Conservation (phyloP, 2,329 filamentous ascomycete genomes). For the Penicillium sp. region DNA sequence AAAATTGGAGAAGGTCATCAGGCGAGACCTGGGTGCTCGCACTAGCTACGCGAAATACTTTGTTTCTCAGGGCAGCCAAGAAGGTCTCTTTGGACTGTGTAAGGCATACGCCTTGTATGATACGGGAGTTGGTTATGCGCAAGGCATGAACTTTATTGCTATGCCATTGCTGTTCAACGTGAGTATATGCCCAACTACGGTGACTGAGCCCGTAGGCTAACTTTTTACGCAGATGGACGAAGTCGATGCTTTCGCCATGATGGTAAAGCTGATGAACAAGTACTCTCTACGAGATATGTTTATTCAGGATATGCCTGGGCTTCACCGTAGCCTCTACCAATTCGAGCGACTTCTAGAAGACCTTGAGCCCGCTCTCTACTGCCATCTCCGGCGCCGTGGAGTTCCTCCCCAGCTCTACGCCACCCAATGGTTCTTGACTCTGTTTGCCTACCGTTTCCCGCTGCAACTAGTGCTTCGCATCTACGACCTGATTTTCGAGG, state of each 20-base stretch:
- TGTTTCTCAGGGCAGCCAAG: slow-evolving; percentile 84
- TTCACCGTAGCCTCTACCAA: slow-evolving; percentile 90
- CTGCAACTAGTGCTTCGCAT: slow-evolving; percentile 93
- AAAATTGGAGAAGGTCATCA: slow-evolving; percentile 89
- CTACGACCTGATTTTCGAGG: slow-evolving; percentile 91
- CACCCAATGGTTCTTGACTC: slow-evolving; percentile 96
- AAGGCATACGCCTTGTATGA: slow-evolving; percentile 97
- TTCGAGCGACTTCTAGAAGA: slow-evolving; percentile 95
- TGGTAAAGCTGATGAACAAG: slow-evolving; percentile 94
- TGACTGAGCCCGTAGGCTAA: slow-evolving; percentile 2
- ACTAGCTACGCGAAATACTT: slow-evolving; percentile 98
- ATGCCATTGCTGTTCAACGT: slow-evolving; percentile 96
- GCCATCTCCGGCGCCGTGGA: slow-evolving; percentile 81
- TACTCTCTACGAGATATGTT: slow-evolving; percentile 92
- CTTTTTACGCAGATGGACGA: slow-evolving; percentile 71
- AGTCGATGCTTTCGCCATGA: slow-evolving; percentile 90
- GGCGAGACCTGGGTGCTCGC: slow-evolving; percentile 82
- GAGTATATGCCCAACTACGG: slow-evolving; percentile 35
- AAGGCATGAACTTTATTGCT: slow-evolving; percentile 97
- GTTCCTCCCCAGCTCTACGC: slow-evolving; percentile 92
- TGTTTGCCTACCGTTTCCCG: slow-evolving; percentile 98
- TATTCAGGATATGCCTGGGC: slow-evolving; percentile 90
- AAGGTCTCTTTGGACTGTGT: slow-evolving; percentile 90
- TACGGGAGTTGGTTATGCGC: slow-evolving; percentile 90
- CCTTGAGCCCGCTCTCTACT: slow-evolving; percentile 88